Conservation (phyloP, 352 stramenopile genomes). For the Globisporangium cylindrosporum region DNA sequence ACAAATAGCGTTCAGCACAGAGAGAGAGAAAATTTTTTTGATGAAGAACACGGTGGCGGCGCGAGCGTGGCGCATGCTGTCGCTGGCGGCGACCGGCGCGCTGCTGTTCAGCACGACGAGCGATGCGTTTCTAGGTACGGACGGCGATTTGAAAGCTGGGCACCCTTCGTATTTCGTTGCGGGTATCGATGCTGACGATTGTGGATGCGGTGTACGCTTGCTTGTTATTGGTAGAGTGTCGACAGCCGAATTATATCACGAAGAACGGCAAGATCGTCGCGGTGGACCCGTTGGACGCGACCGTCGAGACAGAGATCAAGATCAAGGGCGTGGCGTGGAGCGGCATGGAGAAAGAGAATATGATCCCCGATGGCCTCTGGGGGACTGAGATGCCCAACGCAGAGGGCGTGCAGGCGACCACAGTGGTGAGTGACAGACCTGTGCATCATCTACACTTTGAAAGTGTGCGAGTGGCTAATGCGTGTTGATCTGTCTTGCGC, state of each 20-base stretch:
- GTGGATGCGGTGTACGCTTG: background rate
- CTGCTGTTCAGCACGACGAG: conserved; percentile 1
- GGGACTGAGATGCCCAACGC: conserved; percentile 29
- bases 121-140: conserved; percentile 6
- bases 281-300: conserved; percentile 36
- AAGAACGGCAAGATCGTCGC: conserved; percentile 54
- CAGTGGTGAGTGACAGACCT: conserved; percentile 29
- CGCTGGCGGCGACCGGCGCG: background rate
- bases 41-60: background rate
- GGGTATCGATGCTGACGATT: background rate
- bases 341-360: conserved; percentile 70
- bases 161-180: background rate
- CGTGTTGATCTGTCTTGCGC: no score
- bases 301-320: conserved; percentile 43
- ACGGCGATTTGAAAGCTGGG: background rate
- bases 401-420: conserved; percentile 42
- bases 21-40: no score
- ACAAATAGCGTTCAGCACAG: background rate
- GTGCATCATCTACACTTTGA: background rate
- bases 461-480: background rate
- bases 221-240: conserved; percentile 34
- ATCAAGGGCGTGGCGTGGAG: conserved; percentile 65
- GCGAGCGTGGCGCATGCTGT: background rate
- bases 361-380: conserved; percentile 62
- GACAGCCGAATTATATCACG: conserved; percentile 60